Evolutionary conservation across 495 filamentous ascomycete species (phyloP).

Genomic region (Darksidea phi): DNA sequence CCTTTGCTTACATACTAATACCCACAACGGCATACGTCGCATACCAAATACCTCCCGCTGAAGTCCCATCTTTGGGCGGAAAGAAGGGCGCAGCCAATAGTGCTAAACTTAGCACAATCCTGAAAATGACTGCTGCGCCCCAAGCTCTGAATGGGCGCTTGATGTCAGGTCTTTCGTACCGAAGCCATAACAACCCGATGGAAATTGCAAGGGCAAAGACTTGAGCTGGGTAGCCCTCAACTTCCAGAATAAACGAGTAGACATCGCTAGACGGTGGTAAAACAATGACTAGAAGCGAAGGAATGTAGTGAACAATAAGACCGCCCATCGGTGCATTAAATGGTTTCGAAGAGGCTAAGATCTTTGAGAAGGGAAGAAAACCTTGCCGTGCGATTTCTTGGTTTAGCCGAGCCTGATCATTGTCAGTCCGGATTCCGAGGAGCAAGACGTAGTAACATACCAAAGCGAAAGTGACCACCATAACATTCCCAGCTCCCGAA

Average conservation of each 20-base stretch:
- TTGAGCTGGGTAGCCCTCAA: slow-evolving; percentile 68
- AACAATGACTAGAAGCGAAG: slow-evolving; percentile 62
- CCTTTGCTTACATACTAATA: slow-evolving; percentile 58
- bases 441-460: slow-evolving; percentile 13
- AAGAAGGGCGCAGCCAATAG: slow-evolving; percentile 58
- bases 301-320: slow-evolving; percentile 66
- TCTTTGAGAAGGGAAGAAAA: slow-evolving; percentile 64
- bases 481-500: slow-evolving; percentile 70
- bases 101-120: slow-evolving; percentile 49
- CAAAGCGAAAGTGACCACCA: slow-evolving; percentile 66
- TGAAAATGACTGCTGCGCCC: slow-evolving; percentile 53
- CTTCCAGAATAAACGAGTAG: slow-evolving; percentile 72
- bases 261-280: slow-evolving; percentile 64
- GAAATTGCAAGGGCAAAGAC: slow-evolving; percentile 60
- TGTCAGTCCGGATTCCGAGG: slow-evolving; percentile 1
- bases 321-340: slow-evolving; percentile 68
- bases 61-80: slow-evolving; percentile 50
- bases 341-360: slow-evolving; percentile 63
- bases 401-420: slow-evolving; percentile 62
- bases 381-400: slow-evolving; percentile 68
- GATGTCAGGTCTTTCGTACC: slow-evolving; percentile 59
- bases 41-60: slow-evolving; percentile 61
- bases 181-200: slow-evolving; percentile 61
- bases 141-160: slow-evolving; percentile 70
- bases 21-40: slow-evolving; percentile 74